Conservation (phyloP, 2,329 filamentous ascomycete genomes). For the Elsinoe necatrix region DNA sequence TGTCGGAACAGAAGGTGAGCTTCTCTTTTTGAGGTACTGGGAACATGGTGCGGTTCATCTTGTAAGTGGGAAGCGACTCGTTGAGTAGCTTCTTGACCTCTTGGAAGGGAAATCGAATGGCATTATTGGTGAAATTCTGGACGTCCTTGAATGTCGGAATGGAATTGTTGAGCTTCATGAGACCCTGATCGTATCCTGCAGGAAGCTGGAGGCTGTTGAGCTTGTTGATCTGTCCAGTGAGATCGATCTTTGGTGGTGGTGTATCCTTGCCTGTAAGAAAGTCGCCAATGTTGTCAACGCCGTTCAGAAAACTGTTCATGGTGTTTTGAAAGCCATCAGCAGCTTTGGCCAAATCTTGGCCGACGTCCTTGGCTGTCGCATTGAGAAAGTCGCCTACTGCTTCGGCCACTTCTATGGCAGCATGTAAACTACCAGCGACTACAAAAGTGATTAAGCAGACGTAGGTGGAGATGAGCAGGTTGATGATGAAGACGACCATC, state of each 20-base stretch:
- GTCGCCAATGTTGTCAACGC: constrained; percentile 36
- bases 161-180: constrained; percentile 64
- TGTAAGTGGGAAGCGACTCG: constrained; percentile 60
- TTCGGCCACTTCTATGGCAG: constrained; percentile 54
- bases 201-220: constrained; percentile 65
- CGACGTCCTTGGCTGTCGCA: constrained; percentile 49
- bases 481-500: constrained; percentile 85
- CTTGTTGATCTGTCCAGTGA: constrained; percentile 55
- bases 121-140: constrained; percentile 67
- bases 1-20: constrained; percentile 80
- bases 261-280: constrained; percentile 34
- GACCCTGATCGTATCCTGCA: constrained; percentile 56
- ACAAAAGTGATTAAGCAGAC: constrained; percentile 80
- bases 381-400: constrained; percentile 55
- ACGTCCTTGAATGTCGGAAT: constrained; percentile 79
- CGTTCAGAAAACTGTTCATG: constrained; percentile 51
- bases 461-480: constrained; percentile 83
- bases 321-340: constrained; percentile 36
- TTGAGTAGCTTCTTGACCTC: constrained; percentile 68
- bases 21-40: constrained; percentile 75
- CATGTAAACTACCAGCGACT: constrained; percentile 68
- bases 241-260: constrained; percentile 50
- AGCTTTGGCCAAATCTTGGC: constrained; percentile 44
- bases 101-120: constrained; percentile 73
- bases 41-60: constrained; percentile 69